Evolutionary conservation across 306 rosid species (phyloP).

Genomic region (Fragaria iinumae): DNA sequence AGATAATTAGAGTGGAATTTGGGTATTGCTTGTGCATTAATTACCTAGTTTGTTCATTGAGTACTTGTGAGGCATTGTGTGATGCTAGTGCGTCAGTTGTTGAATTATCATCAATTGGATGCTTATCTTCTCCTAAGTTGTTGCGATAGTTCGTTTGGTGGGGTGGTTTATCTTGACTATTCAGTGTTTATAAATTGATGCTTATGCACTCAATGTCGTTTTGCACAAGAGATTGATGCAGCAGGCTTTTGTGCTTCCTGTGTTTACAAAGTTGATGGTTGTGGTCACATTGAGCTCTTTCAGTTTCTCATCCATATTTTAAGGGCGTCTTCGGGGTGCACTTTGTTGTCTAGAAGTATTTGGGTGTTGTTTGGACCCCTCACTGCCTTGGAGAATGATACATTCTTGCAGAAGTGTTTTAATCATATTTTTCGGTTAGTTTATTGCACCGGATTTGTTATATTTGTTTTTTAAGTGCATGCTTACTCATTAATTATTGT

Average conservation of each 20-base stretch:
- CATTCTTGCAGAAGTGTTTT: not conserved
- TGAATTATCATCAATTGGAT: not conserved
- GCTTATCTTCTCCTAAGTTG: not conserved
- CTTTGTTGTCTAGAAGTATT: not conserved
- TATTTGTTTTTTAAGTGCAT: not conserved
- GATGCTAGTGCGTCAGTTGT: not conserved
- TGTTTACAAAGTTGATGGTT: not conserved
- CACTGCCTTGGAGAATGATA: not conserved
- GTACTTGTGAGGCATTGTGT: not conserved
- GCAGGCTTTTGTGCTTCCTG: not conserved
- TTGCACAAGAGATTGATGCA: not conserved
- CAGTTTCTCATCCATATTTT: not conserved
- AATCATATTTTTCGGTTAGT: not conserved
- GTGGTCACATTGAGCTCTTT: not conserved
- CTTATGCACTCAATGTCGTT: not conserved
- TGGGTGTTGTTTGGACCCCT: not conserved
- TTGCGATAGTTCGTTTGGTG: not conserved
- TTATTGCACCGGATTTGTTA: not conserved
- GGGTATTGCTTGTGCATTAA: not conserved
- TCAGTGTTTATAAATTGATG: not conserved
- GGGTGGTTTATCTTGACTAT: not conserved
- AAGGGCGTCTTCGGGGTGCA: not conserved
- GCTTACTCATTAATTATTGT: not conserved
- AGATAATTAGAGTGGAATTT: not conserved
- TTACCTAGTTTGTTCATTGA: not conserved